phyloP scores from a whole-genome alignment of 805 yeast species.

The Saccharomyces mikatae region DNA sequence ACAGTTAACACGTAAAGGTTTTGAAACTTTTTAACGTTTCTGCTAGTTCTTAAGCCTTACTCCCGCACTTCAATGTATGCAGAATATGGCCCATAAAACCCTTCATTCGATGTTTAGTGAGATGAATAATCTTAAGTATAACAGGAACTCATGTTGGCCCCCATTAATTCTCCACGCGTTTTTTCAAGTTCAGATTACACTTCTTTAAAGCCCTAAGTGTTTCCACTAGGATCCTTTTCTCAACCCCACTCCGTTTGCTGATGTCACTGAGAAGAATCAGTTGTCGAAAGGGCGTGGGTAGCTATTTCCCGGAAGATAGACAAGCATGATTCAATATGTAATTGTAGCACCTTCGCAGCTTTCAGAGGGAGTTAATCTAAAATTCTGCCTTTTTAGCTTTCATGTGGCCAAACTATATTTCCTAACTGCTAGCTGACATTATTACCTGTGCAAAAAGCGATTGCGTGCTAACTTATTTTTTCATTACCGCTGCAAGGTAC shows the following conservation, averaged over 20 bases:
- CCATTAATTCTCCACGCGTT: background rate
- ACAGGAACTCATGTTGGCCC: background rate
- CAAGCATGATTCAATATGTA: background rate
- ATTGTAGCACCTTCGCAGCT: background rate
- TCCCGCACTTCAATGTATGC: background rate
- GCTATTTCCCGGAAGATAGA: background rate
- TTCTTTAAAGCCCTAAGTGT: background rate
- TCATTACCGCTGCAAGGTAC: background rate
- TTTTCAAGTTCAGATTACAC: background rate
- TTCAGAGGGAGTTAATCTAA: background rate
- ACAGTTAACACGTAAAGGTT: background rate
- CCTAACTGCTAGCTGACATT: background rate
- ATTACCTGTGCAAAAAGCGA: background rate
- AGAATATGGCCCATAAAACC: background rate
- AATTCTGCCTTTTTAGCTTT: background rate
- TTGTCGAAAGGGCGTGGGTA: background rate
- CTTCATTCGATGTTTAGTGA: background rate
- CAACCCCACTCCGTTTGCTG: background rate
- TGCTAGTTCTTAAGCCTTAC: background rate
- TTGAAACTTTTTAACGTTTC: background rate
- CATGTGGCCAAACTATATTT: background rate
- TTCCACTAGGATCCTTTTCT: background rate
- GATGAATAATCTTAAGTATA: background rate
- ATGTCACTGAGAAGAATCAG: background rate
- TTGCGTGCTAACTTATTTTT: background rate